Evolutionary conservation across 805 yeast genomes (phyloP), one percentile per base, ranked within the genome.

Genomic region (Debaryomyces prosopidis): DNA sequence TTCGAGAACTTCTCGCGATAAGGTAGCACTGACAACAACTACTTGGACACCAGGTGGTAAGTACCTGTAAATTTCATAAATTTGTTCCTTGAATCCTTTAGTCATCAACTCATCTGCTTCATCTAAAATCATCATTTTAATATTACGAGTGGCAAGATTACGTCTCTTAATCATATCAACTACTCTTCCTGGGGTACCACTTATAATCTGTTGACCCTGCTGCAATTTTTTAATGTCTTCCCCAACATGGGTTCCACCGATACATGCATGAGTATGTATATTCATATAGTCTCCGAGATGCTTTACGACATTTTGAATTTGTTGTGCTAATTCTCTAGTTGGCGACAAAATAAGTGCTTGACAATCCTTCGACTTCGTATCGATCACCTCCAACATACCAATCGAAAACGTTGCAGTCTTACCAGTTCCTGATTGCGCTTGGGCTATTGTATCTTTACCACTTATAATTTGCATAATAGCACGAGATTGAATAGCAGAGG

Each of bases 351-450:
- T 85, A 52, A 94, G 75, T 35, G 96, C 97, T 73, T 94, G 98
- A 49, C 89, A 79, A 52, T 87, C 87, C 62, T 82, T 79, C 51
- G 80, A 71, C 51, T 77, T 80, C 46, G 84, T 75, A 57, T 92
- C 96, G 44, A 94, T 80, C 52, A 81, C 87, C 71, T 94, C 96
- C 53, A 94, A 75, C 77, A 90, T 87, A 19, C 96, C 92, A 55
- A 94, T 92, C 52, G 97, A 80, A 77, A 94, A 94, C 39, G 99
- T 94, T 53, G 98, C 99, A 23, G 99, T 94, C 76, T 94, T 94
- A 73, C 99, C 99, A 40, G 99, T 94, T 72, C 99, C 99, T 31
- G 97, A 89, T 74, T 94, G 99, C 48, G 99, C 98, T 75, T 94
- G 99, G 49, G 99, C 99, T 52, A 94, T 82, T 44, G 91, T 95